Base-by-base conservation (phyloP, 148 eudicot genomes). In the Fallopia convolvulus region DNA sequence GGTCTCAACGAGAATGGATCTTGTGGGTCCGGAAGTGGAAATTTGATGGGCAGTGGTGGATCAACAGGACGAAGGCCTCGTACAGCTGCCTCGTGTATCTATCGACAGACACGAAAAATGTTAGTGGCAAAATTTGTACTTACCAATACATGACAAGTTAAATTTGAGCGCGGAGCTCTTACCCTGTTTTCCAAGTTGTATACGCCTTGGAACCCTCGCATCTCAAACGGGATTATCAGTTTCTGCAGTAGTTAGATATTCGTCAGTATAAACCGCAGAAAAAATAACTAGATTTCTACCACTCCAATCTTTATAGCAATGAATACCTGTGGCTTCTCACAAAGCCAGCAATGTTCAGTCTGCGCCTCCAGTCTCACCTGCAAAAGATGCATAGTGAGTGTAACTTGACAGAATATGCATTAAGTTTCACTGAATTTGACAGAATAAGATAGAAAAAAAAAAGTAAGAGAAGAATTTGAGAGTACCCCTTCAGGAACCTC, bases 401-500 rank as follows among this genome's bases (percentile, higher is more conserved):
- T n/a, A 5, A n/a, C 6, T 33, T 55, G 32, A 77, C 49, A 71
- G 26, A 47, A 44, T 18, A 68, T 17, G 44, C 41, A 32, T 12
- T 7, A 15, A 73, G 7, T 4, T 20, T 76, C 5, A 76, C 6
- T 4, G 5, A 77, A n/a, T 44, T 44, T 44, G 47, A 44, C 47
- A 44, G 47, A 44, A 44, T 6, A 44, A 6, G 39, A 3, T 36
- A 44, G 21, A 72, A 8, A 17, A 6, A 40, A 26, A 26, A 26
- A 26, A 36, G 53, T 3, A 9, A 73, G 21, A 36, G 18, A 36
- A 58, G 41, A 30, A 39, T 72, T 60, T 10, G 33, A 61, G 41
- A 77, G 56, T 79, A 93, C 98, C 87, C 94, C 92, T 86, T 86
- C 85, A 63, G 94, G 93, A 42, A 93, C 86, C 80, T 87, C 90